These are phyloP conservation scores for Endocarpon pusillum DNA, from an alignment of 495 filamentous ascomycete species.

Conservation along the genomic window DNA sequence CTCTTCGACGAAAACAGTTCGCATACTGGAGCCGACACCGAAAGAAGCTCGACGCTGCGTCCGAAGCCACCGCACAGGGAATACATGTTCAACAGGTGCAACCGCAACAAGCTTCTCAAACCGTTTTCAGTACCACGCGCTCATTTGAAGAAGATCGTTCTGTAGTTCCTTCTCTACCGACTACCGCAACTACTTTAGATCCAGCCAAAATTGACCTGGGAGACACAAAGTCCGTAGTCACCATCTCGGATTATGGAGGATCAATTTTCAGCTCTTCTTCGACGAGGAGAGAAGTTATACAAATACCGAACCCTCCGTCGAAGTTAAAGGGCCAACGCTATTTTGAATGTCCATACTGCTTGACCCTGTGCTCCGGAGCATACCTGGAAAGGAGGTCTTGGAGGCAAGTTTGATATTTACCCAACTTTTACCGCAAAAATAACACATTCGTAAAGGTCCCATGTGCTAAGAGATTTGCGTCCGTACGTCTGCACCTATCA, in stretches of 20 bases:
- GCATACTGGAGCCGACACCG: not conserved
- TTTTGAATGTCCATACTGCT: slow-evolving; percentile 2
- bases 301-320: not conserved
- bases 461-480: slow-evolving; percentile 13
- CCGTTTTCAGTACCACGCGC: not conserved
- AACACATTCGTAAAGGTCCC: slow-evolving; percentile 1
- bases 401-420: not conserved
- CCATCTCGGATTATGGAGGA: not conserved
- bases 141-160: not conserved
- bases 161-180: not conserved
- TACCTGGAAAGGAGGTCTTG: not conserved
- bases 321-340: not conserved
- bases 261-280: not conserved
- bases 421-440: not conserved
- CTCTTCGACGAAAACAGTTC: not conserved
- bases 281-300: not conserved
- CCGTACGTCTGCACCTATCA: slow-evolving; percentile 14
- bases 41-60: not conserved
- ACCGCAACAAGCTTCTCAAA: not conserved
- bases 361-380: not conserved
- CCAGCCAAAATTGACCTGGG: not conserved
- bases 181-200: not conserved
- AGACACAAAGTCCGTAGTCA: not conserved
- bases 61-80: not conserved
- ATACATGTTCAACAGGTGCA: not conserved